These are phyloP conservation scores for Colletotrichum ledebouriae DNA, from an alignment of 2,329 filamentous ascomycete genomes.

Conservation along the genomic window DNA sequence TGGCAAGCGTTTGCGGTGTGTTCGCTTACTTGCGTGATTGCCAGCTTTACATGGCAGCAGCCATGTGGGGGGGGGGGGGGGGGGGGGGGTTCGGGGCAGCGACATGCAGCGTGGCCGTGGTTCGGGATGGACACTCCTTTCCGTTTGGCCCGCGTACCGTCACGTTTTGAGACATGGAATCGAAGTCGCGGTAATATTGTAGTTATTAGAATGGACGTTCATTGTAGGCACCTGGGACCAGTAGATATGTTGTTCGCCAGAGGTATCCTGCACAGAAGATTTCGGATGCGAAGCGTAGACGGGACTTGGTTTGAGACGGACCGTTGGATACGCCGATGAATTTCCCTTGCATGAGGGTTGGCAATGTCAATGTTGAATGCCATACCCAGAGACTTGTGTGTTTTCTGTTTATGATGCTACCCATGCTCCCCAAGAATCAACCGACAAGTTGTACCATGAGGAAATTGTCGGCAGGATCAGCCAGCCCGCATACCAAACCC, in stretches of 20 bases:
- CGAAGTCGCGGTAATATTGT: no score
- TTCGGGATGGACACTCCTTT: constrained; percentile 25
- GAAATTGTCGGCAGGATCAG: constrained; percentile 1
- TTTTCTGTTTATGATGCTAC: background rate
- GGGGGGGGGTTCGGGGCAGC: constrained; percentile 1
- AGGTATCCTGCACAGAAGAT: constrained; percentile 2
- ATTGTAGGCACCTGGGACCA: no score
- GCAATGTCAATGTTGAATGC: background rate
- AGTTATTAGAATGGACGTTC: no score
- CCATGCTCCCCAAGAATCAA: background rate
- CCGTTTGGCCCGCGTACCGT: background rate
- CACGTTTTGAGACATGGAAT: no score
- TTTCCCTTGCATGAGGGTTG: constrained; percentile 1
- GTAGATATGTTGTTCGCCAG: background rate
- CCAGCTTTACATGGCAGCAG: constrained; percentile 19
- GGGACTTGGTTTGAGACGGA: constrained; percentile 9
- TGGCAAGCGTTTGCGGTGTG: constrained; percentile 8
- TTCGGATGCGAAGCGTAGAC: constrained; percentile 3
- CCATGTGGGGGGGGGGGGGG: constrained; percentile 11
- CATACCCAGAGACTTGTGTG: background rate
- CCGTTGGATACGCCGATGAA: background rate
- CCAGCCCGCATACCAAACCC: background rate
- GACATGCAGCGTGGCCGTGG: constrained; percentile 17
- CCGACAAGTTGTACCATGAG: background rate
- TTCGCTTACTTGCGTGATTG: constrained; percentile 5